Conservation (phyloP, 768 basidiomycete species). For the Agaricus subrufescens region DNA sequence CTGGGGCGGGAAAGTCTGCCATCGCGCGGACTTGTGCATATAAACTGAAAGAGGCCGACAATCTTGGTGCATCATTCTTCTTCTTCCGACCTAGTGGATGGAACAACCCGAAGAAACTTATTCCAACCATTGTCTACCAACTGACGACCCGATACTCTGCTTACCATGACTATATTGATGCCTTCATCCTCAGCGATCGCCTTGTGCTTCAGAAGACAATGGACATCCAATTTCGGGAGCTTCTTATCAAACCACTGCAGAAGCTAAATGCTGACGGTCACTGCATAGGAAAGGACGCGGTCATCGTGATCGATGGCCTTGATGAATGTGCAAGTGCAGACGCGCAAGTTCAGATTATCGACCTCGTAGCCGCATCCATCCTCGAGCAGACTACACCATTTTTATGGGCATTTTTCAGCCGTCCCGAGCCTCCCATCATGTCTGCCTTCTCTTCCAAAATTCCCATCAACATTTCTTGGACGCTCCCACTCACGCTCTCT, state of each 20-base stretch:
- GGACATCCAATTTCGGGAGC: neutral
- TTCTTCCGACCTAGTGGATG: neutral
- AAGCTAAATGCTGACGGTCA: neutral
- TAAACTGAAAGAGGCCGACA: neutral
- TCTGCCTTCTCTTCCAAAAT: neutral
- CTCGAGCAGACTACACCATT: neutral
- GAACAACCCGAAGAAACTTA: neutral
- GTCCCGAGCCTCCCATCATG: neutral
- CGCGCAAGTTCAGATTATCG: neutral
- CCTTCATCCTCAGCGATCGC: neutral
- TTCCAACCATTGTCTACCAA: constrained; percentile 1
- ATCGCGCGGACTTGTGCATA: neutral
- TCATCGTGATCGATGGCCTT: constrained; percentile 11
- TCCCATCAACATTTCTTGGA: neutral
- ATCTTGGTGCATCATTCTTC: constrained; percentile 1
- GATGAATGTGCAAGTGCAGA: constrained; percentile 8
- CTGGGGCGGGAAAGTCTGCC: constrained; percentile 1
- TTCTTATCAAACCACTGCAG: neutral
- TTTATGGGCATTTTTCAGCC: constrained; percentile 8
- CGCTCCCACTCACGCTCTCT: neutral
- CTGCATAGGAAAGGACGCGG: neutral
- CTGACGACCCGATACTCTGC: neutral
- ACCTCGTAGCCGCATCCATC: neutral
- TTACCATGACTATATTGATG: neutral
- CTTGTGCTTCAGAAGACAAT: neutral